Percentiles rank a stretch among this genome's conserved stretches.
phyloP scores from a whole-genome alignment of 306 rosid species.

The Coriaria nepalensis region DNA sequence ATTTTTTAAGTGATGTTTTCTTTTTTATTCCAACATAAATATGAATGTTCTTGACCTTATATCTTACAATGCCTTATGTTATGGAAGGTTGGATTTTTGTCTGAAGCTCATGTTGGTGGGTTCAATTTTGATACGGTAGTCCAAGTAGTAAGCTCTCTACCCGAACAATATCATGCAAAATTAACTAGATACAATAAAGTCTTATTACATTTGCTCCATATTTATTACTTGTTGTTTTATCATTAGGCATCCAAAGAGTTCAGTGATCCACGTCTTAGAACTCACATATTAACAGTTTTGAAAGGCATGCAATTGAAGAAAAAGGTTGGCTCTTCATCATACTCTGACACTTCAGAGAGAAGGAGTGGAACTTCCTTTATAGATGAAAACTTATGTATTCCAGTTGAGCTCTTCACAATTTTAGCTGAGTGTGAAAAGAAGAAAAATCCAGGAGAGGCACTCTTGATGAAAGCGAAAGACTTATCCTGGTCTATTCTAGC shows the following conservation, averaged over 20 bases:
- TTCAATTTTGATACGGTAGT: conserved; percentile 62
- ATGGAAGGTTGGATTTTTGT: conserved; percentile 74
- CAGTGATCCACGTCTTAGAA: conserved; percentile 68
- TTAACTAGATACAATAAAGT: not conserved
- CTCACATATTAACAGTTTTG: conserved; percentile 76
- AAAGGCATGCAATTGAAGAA: conserved; percentile 67
- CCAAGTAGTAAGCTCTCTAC: conserved; percentile 45
- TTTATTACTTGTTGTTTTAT: conserved; percentile 13
- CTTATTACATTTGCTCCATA: conserved; percentile 11
- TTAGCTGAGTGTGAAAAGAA: conserved; percentile 78
- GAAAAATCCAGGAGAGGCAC: conserved; percentile 65
- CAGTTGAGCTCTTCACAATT: conserved; percentile 81
- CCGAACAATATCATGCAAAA: not conserved
- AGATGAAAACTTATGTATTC: conserved; percentile 48
- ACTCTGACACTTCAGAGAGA: conserved; percentile 42
- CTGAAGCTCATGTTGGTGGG: conserved; percentile 91
- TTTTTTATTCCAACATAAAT: conserved; percentile 1
- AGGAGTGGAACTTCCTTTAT: conserved; percentile 39
- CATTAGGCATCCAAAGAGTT: conserved; percentile 84
- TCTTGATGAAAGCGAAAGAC: conserved; percentile 82
- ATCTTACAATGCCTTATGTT: conserved; percentile 13
- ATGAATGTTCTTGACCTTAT: conserved; percentile 8
- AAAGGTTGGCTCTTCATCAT: conserved; percentile 49
- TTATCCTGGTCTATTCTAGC: conserved; percentile 93
- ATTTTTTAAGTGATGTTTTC: conserved; percentile 4